These are phyloP conservation scores for Santalum album DNA, from an alignment of 164 flowering plant species.

Conservation along the genomic window DNA sequence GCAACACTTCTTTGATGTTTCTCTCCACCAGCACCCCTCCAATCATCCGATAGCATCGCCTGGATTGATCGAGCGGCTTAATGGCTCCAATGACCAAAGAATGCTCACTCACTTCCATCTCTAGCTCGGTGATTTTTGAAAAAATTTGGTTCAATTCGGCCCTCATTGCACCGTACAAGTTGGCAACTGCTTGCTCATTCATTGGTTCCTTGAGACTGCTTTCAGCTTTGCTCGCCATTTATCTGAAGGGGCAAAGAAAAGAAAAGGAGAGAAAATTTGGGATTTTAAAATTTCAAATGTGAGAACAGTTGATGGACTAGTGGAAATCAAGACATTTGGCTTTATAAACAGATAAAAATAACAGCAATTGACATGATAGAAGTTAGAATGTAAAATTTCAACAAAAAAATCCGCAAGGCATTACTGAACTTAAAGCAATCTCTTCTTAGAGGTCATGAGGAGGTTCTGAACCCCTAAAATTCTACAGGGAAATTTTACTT, in stretches of 20 bases:
- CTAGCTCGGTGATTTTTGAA: conserved; percentile 84
- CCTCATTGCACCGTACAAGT: conserved; percentile 60
- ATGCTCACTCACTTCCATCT: conserved; percentile 95
- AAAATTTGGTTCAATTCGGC: conserved; percentile 71
- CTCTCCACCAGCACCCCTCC: conserved; percentile 95
- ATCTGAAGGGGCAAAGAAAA: conserved; percentile 9
- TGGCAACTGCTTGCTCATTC: conserved; percentile 83
- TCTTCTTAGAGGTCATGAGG: too few species aligned
- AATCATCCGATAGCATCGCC: conserved; percentile 88
- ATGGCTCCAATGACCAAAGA: conserved; percentile 74
- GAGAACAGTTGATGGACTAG: too few species aligned
- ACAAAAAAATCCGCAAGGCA: too few species aligned
- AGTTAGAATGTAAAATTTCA: too few species aligned
- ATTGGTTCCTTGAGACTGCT: conserved; percentile 43
- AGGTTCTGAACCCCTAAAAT: too few species aligned
- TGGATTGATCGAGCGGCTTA: conserved; percentile 73
- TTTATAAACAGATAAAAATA: too few species aligned
- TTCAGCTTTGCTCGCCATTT: conserved; percentile 42
- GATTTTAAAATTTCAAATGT: too few species aligned
- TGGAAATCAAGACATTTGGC: too few species aligned
- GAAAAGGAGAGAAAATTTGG: too few species aligned
- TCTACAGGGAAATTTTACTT: too few species aligned
- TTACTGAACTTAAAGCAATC: too few species aligned
- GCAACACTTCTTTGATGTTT: conserved; percentile 81
- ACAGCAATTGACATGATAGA: too few species aligned